phyloP scores from a whole-genome alignment of 1,139 yeast species.

The Candida gigantensis region DNA sequence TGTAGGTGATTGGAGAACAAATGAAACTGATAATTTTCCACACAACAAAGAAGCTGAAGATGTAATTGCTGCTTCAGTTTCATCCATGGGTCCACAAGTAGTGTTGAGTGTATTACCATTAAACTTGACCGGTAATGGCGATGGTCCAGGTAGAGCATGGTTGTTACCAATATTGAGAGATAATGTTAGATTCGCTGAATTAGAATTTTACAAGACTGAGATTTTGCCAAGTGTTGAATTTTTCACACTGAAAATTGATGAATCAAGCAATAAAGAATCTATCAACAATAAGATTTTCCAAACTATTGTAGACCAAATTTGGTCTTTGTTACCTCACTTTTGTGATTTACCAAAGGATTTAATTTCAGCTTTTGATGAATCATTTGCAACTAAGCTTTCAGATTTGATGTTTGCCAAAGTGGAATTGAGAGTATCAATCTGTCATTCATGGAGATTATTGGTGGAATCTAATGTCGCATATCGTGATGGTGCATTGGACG shows the following conservation, averaged over 20 bases:
- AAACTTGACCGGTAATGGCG: slow-evolving; percentile 50
- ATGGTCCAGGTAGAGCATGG: slow-evolving; percentile 87
- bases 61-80: slow-evolving; percentile 75
- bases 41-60: slow-evolving; percentile 77
- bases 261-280: slow-evolving; percentile 52
- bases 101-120: slow-evolving; percentile 77
- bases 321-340: slow-evolving; percentile 89
- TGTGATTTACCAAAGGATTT: slow-evolving; percentile 86
- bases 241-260: slow-evolving; percentile 50
- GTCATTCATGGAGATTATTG: slow-evolving; percentile 75
- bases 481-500: slow-evolving; percentile 57
- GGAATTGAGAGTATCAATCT: slow-evolving; percentile 72
- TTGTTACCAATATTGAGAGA: slow-evolving; percentile 89
- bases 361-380: slow-evolving; percentile 60
- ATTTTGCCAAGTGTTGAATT: slow-evolving; percentile 69
- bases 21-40: slow-evolving; percentile 69
- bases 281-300: slow-evolving; percentile 73
- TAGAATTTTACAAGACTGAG: slow-evolving; percentile 60
- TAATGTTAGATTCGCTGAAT: slow-evolving; percentile 69
- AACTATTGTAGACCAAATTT: slow-evolving; percentile 85
- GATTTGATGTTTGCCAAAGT: slow-evolving; percentile 73
- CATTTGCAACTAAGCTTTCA: slow-evolving; percentile 77
- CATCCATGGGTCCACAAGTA: slow-evolving; percentile 82
- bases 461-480: slow-evolving; percentile 77
- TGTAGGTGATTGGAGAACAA: slow-evolving; percentile 85